Evolutionary conservation across 176 grass and related monocot genomes (phyloP), one percentile per base, ranked within the genome.

Genomic region (Oryza rufipogon): DNA sequence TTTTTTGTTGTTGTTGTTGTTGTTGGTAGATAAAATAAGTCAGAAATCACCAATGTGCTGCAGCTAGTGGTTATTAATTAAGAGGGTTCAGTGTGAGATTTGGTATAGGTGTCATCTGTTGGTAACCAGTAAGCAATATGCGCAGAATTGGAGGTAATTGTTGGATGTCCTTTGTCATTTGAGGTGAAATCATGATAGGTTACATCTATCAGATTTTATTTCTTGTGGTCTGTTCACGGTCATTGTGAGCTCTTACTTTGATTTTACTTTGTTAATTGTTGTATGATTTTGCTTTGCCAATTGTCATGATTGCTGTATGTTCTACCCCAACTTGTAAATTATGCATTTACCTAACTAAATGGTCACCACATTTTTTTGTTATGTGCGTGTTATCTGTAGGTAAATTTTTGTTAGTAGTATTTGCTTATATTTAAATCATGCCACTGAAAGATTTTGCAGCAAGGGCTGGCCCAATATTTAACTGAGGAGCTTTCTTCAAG

Each of bases 61-160:
- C 13, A 32, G 32, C 45, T 30, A 8, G 41, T 46, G 65, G 39
- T 64, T 44, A 44, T 44, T 44, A 44, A 64, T 11, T 75, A 61
- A 42, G 19, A 64, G 22, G 51, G 41, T 79, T 67, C 14, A 13
- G 41, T 79, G 76, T 66, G 25, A 79, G 8, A 67, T 48, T 30
- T 32, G 39, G 13, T 46, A 3, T 30, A 45, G 38, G 5, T 28
- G 12, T 44, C n/a, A 23, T 17, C 4, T 65, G 8, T 45, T 67
- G 15, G 15, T 70, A 13, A 36, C 20, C 17, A 51, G 10, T 68
- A 51, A 23, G 17, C 28, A 33, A 11, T 51, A 45, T 68, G 28
- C 12, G 38, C 67, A 20, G 28, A 67, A 65, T 80, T 80, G 32
- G 28, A 48, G 11, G 56, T 4, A 23, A n/a, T 63, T n/a, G n/a